A percentile compares a stretch with the other conserved stretches of the same genome.
These are phyloP conservation scores for Rubus idaeus DNA, from an alignment of 306 rosid species.

Conservation along the genomic window DNA sequence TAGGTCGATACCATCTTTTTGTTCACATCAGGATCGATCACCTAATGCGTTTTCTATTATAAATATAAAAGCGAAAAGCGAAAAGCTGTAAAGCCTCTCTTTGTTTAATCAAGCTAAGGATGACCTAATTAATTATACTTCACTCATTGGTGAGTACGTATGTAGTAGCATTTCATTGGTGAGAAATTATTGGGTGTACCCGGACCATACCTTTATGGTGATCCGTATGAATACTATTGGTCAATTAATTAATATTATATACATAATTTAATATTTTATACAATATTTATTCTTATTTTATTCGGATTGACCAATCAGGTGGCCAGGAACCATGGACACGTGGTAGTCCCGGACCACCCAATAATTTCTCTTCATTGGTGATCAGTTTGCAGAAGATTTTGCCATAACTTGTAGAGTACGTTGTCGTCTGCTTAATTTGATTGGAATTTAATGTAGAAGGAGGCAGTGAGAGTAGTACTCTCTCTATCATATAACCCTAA, in stretches of 20 bases:
- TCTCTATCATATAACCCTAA: not conserved
- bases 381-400: conserved; percentile 1
- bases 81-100: not conserved
- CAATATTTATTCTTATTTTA: too few species aligned
- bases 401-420: not conserved
- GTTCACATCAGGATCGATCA: conserved; percentile 12
- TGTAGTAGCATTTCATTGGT: not conserved
- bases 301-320: too few species aligned
- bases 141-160: not conserved
- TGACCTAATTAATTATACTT: not conserved
- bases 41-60: not conserved
- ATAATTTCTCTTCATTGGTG: too few species aligned
- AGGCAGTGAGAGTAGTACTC: not conserved
- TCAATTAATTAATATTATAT: too few species aligned
- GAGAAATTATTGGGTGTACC: too few species aligned
- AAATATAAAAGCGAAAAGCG: not conserved
- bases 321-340: too few species aligned
- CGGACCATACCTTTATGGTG: too few species aligned
- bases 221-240: too few species aligned
- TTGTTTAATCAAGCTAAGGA: not conserved
- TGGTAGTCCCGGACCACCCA: too few species aligned
- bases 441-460: not conserved
- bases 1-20: conserved; percentile 2
- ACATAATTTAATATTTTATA: too few species aligned
- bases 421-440: not conserved